Evolutionary conservation across 768 basidiomycete genomes (phyloP).

Genomic region (Tricholoma furcatifolium): DNA sequence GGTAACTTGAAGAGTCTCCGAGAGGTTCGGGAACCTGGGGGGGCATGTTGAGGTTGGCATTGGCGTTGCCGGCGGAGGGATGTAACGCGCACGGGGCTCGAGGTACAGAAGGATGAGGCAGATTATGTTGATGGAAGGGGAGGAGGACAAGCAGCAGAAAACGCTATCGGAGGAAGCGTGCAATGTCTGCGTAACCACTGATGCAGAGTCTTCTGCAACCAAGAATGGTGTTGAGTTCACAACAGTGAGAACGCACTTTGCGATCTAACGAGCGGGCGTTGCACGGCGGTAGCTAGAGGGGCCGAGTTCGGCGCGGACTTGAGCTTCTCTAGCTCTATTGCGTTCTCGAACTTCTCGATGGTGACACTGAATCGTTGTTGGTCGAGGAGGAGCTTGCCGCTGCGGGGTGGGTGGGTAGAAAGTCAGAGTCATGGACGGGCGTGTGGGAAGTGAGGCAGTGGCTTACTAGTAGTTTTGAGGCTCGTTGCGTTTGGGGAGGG

Average conservation of each 20-base stretch:
- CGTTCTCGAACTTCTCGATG: conserved; percentile 89
- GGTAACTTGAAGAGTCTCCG: no score
- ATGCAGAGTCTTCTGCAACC: conserved; percentile 11
- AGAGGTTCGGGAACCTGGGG: no score
- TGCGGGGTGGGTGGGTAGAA: conserved; percentile 26
- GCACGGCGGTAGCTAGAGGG: conserved; percentile 16
- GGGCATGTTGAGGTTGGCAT: no score
- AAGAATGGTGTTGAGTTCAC: conserved; percentile 23
- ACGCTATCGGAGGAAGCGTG: conserved; percentile 40
- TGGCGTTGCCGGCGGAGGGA: no score
- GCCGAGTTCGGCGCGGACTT: conserved; percentile 40
- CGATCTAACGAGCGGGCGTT: conserved; percentile 43
- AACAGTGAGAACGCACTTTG: conserved; percentile 38
- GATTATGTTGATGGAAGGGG: no score
- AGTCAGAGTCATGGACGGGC: not conserved
- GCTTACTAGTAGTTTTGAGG: conserved; percentile 93
- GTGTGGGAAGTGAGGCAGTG: no score
- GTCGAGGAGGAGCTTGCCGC: conserved; percentile 93
- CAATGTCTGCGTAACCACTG: conserved; percentile 35
- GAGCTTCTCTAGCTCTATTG: conserved; percentile 81
- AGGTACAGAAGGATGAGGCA: no score
- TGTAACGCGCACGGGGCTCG: no score
- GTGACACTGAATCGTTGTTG: conserved; percentile 87
- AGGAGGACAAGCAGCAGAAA: conserved; percentile 1
- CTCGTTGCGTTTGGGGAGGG: conserved; percentile 86